Percentiles rank a stretch among this genome's conserved stretches.
These are phyloP conservation scores for Chaetomium tenue DNA, from an alignment of 495 filamentous ascomycete species.

Conservation along the genomic window DNA sequence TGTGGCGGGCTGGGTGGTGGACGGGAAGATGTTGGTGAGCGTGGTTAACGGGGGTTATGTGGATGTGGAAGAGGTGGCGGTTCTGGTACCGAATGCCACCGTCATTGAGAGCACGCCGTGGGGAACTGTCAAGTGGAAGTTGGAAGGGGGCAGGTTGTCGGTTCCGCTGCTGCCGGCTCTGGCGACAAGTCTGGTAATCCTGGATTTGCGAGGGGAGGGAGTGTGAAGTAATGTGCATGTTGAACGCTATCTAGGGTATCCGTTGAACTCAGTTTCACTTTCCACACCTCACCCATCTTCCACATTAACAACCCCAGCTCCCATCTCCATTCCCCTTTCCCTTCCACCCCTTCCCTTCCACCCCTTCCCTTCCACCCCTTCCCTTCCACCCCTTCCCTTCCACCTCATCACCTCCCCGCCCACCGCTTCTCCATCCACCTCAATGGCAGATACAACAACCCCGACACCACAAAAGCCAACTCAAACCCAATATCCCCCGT, in stretches of 20 bases:
- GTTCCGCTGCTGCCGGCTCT: constrained; percentile 28
- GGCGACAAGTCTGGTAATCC: constrained; percentile 29
- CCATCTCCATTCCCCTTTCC: no score
- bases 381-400: neutral
- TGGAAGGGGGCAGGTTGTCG: constrained; percentile 26
- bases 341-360: neutral
- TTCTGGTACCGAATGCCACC: constrained; percentile 26
- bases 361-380: neutral
- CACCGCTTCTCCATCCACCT: constrained; percentile 42
- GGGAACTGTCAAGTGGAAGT: constrained; percentile 28
- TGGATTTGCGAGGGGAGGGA: constrained; percentile 18
- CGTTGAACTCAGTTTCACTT: neutral
- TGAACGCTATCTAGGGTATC: constrained; percentile 13
- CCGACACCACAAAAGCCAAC: constrained; percentile 51
- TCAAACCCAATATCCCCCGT: constrained; percentile 62
- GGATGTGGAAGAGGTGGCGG: constrained; percentile 28
- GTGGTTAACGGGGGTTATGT: constrained; percentile 46
- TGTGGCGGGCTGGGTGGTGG: constrained; percentile 44
- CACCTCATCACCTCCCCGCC: constrained; percentile 21
- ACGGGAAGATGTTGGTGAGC: constrained; percentile 43
- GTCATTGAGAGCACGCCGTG: constrained; percentile 27
- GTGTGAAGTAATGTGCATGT: neutral
- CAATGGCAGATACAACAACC: constrained; percentile 48
- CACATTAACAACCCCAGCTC: no score
- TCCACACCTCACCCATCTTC: no score